These are phyloP conservation scores for Phanerochaete carnosa DNA, from an alignment of 768 basidiomycete species.

Conservation along the genomic window DNA sequence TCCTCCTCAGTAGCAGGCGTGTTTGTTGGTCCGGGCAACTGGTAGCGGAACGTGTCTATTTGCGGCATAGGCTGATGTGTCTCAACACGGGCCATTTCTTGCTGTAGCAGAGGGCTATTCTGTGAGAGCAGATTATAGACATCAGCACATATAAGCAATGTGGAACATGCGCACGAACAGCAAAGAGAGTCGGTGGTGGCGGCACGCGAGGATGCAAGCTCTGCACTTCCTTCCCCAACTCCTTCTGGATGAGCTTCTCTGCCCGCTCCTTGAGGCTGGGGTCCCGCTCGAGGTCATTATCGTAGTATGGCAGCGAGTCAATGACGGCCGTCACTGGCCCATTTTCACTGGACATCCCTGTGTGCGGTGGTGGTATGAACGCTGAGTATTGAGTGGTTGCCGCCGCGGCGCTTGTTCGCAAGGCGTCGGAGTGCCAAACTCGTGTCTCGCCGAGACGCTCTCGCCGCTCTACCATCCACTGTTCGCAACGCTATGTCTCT, in stretches of 20 bases:
- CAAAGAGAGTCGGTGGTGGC: slow-evolving; percentile 61
- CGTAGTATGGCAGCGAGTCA: slow-evolving; percentile 92
- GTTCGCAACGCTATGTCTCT: slow-evolving; percentile 37
- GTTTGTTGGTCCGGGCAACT: slow-evolving; percentile 64
- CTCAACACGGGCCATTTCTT: slow-evolving; percentile 75
- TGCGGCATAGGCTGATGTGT: slow-evolving; percentile 59
- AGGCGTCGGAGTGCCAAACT: slow-evolving; percentile 11
- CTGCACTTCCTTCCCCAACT: slow-evolving; percentile 49
- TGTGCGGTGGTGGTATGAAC: neutral
- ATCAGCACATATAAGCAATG: neutral
- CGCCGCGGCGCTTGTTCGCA: slow-evolving; percentile 4
- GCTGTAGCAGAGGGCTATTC: slow-evolving; percentile 67
- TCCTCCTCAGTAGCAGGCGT: slow-evolving; percentile 67
- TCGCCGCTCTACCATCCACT: slow-evolving; percentile 3
- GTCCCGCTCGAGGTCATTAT: slow-evolving; percentile 82
- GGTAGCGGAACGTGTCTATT: slow-evolving; percentile 71
- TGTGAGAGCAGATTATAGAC: slow-evolving; percentile 26
- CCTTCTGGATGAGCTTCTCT: slow-evolving; percentile 71
- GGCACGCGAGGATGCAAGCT: slow-evolving; percentile 70
- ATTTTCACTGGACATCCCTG: slow-evolving; percentile 14
- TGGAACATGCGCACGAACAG: slow-evolving; percentile 47
- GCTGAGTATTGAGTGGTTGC: neutral
- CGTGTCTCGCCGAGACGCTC: slow-evolving; percentile 6
- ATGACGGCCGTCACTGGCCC: slow-evolving; percentile 40
- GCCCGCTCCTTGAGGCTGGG: slow-evolving; percentile 73